phyloP scores from a whole-genome alignment of 164 flowering plant species.

The Vitis amurensis region DNA sequence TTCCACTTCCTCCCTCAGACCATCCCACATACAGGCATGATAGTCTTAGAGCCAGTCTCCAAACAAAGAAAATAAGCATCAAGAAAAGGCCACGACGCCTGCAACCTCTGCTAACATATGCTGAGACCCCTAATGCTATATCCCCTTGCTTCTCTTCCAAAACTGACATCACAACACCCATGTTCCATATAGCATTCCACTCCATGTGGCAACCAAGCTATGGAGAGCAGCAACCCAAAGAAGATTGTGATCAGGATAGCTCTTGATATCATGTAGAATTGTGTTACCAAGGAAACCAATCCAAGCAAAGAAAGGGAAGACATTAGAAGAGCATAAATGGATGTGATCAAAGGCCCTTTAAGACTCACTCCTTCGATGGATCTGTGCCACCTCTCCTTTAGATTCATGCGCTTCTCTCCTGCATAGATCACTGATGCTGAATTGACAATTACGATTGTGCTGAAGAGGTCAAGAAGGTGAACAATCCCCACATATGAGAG shows the following conservation, averaged over 20 bases:
- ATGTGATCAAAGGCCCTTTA: not conserved
- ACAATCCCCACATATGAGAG: not conserved
- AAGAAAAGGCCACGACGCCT: conserved; percentile 3
- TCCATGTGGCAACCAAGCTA: not conserved
- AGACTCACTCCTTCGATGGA: not conserved
- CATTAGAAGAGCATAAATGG: not conserved
- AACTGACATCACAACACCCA: conserved; percentile 17
- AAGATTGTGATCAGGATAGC: not conserved
- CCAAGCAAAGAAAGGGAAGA: not conserved
- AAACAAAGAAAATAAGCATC: conserved; percentile 6
- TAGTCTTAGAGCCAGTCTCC: not conserved
- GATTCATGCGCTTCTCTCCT: not conserved
- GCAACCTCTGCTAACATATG: conserved; percentile 8
- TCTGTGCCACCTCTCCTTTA: not conserved
- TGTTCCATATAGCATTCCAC: conserved; percentile 21
- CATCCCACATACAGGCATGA: not conserved
- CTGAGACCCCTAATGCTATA: conserved; percentile 9
- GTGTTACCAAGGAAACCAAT: not conserved
- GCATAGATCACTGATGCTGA: conserved; percentile 3
- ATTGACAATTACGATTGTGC: not conserved
- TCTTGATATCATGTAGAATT: no score
- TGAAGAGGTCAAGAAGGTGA: not conserved
- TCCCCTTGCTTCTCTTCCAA: conserved; percentile 7
- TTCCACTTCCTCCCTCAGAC: not conserved
- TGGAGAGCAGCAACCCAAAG: not conserved